Conservation (phyloP, 306 rosid genomes). For the Casuarina cunninghamiana region DNA sequence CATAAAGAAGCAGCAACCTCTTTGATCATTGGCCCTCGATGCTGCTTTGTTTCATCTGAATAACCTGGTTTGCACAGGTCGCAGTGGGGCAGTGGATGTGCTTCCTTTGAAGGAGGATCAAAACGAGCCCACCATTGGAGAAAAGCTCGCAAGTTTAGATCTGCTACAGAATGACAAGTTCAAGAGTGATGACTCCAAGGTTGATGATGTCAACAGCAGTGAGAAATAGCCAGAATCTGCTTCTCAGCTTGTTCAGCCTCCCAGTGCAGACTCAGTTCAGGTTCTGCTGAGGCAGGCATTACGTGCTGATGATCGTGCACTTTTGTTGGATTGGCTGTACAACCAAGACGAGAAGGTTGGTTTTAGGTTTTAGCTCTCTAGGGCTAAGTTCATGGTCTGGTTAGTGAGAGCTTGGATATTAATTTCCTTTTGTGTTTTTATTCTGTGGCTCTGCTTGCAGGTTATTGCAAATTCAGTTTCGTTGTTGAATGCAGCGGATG, state of each 20-base stretch:
- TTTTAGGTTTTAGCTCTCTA: background rate
- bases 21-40: background rate
- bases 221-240: constrained; percentile 41
- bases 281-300: constrained; percentile 82
- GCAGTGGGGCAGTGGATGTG: constrained; percentile 47
- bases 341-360: constrained; percentile 75
- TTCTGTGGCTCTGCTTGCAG: constrained; percentile 39
- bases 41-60: background rate
- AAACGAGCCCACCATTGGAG: constrained; percentile 81
- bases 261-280: constrained; percentile 77
- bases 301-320: constrained; percentile 73
- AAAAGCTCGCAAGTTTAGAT: constrained; percentile 66
- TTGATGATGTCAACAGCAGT: constrained; percentile 29
- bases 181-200: constrained; percentile 27
- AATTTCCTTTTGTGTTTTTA: background rate
- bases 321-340: constrained; percentile 71
- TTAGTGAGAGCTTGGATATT: background rate
- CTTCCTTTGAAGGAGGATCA: constrained; percentile 47
- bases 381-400: background rate
- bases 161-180: constrained; percentile 42
- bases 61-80: constrained; percentile 26
- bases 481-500: constrained; percentile 56
- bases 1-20: background rate
- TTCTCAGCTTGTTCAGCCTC: constrained; percentile 43
- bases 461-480: constrained; percentile 72